Base-by-base conservation (phyloP, 2,329 filamentous ascomycete genomes). In the Colletotrichum sansevieriae region DNA sequence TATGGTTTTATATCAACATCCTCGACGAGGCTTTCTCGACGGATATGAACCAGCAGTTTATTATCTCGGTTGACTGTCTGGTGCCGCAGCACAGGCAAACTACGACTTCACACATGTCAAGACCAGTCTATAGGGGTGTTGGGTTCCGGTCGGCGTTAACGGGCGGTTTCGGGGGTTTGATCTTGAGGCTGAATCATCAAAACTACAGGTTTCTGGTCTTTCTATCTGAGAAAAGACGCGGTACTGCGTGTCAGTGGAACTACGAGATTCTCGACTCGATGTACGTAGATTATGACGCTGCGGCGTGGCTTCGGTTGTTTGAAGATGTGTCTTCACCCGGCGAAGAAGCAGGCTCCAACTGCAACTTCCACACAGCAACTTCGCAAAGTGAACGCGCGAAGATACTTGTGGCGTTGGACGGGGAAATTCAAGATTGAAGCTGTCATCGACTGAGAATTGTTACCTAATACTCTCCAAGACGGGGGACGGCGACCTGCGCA, bases 381-480 rank as follows among this genome's bases (percentile, higher is more conserved):
- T 41, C 52, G 3, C 13, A 15, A 2, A 43, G n/a, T 1, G 20
- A 33, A 0, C 39, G 18, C 20, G 22, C 47, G 15, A 37, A 49
- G 11, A 52, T 65, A 7, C 20, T 54, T 7, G 39, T 65, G 9
- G 33, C 65, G 4, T 25, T 68, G 3, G 65, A 65, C 12, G 44
- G 61, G 6, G 61, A 68, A 9, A 43, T 44, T 5, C 20, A 2
- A n/a, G n/a, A 60, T 12, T 37, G 56, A 11, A 25, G 29, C 37
- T 55, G 11, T 54, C 83, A 20, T 25, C 5, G n/a, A 1, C 11
- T 65, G 8, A 51, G 47, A 4, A 8, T 51, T 12, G 33, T 68
- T 65, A 68, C 7, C 20, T 68, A 4, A 47, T 62, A 3, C 22
- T 65, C 11, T 25, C 22, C 7, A 55, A 51, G 9, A 12, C 13